Conservation (phyloP, 2,329 filamentous ascomycete species). For the Ophiosphaerella herpotricha region DNA sequence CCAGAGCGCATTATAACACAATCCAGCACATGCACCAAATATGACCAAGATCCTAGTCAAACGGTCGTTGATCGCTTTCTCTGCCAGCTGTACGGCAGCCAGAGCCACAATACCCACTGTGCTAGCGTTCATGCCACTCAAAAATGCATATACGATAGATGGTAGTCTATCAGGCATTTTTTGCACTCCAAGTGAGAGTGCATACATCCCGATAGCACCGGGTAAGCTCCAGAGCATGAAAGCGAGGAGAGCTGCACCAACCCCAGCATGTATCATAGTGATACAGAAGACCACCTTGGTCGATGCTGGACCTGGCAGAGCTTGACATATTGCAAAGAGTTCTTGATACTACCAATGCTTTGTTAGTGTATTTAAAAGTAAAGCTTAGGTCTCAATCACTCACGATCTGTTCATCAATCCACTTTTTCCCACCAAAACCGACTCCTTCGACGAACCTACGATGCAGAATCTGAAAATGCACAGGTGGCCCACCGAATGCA, state of each 20-base stretch:
- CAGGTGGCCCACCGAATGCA: constrained; percentile 68
- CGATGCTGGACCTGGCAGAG: constrained; percentile 68
- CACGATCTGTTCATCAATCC: constrained; percentile 72
- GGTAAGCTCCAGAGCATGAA: constrained; percentile 73
- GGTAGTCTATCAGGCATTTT: constrained; percentile 65
- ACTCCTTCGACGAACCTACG: constrained; percentile 62
- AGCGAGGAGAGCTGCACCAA: constrained; percentile 60
- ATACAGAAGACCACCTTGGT: constrained; percentile 76
- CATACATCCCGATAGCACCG: constrained; percentile 72
- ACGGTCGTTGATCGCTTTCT: constrained; percentile 69
- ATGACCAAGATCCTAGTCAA: constrained; percentile 68
- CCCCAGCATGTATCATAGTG: constrained; percentile 65
- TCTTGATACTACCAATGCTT: constrained; percentile 65
- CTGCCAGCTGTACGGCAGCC: constrained; percentile 68
- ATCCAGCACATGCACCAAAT: constrained; percentile 64
- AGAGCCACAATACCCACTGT: constrained; percentile 74
- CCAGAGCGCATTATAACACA: constrained; percentile 75
- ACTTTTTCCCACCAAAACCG: constrained; percentile 56
- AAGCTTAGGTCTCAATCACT: constrained; percentile 10
- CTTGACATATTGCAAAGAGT: constrained; percentile 71
- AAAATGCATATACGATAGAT: constrained; percentile 66
- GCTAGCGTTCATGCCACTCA: constrained; percentile 73
- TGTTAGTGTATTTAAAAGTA: not conserved
- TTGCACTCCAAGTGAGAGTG: constrained; percentile 66
- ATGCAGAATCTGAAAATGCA: constrained; percentile 72